phyloP scores from a whole-genome alignment of 306 rosid species.

The Rubus idaeus region DNA sequence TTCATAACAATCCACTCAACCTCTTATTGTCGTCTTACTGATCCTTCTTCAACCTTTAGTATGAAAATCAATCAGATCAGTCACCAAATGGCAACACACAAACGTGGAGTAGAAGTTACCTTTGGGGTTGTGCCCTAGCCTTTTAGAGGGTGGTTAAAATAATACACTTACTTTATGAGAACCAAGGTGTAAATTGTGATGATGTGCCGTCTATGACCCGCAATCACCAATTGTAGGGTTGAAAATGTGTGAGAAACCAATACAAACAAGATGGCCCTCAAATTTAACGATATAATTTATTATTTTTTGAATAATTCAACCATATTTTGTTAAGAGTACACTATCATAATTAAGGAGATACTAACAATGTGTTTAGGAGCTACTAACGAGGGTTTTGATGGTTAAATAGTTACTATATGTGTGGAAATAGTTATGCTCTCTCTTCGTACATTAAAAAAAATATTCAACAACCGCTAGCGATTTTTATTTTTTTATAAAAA shows the following conservation, averaged over 20 bases:
- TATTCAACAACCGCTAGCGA: too few species aligned
- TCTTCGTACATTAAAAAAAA: too few species aligned
- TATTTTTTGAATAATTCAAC: not conserved
- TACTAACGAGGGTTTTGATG: not conserved
- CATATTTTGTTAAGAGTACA: not conserved
- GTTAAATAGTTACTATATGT: not conserved
- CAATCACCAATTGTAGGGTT: conserved; percentile 4
- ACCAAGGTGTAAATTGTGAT: conserved; percentile 1
- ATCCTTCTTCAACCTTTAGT: not conserved
- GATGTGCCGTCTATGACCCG: conserved; percentile 52
- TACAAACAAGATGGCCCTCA: not conserved
- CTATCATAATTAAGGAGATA: too few species aligned
- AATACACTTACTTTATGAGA: not conserved
- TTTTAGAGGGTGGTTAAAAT: not conserved
- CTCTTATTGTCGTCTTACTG: not conserved
- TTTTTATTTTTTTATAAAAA: too few species aligned
- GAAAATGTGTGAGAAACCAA: conserved; percentile 19
- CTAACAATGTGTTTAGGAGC: conserved; percentile 2
- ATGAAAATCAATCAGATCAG: not conserved
- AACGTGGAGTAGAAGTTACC: conserved; percentile 6
- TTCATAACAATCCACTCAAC: not conserved
- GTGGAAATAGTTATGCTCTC: too few species aligned
- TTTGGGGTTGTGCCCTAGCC: not conserved
- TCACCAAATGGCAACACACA: not conserved
- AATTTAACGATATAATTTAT: not conserved